phyloP scores from a whole-genome alignment of 1,139 yeast genomes.

The Geotrichum candidum region DNA sequence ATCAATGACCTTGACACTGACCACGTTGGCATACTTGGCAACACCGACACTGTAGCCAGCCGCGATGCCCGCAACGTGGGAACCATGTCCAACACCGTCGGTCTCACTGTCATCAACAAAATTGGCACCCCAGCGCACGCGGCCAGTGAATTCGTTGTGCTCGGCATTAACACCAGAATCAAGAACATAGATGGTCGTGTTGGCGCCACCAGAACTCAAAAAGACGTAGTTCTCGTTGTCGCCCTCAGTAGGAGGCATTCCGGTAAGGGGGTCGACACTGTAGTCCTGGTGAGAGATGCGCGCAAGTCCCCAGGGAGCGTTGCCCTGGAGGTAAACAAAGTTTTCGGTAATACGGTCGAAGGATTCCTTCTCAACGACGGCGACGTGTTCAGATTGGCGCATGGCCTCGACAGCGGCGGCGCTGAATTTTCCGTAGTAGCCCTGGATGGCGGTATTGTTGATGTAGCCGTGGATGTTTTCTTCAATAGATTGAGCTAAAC shows the following conservation, averaged over 20 bases:
- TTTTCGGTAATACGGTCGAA: constrained; percentile 19
- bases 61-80: constrained; percentile 44
- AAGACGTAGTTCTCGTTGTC: constrained; percentile 35
- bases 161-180: constrained; percentile 44
- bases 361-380: constrained; percentile 47
- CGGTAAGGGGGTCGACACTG: constrained; percentile 18
- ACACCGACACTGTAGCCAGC: constrained; percentile 42
- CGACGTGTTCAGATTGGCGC: constrained; percentile 41
- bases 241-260: constrained; percentile 12
- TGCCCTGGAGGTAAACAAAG: constrained; percentile 17
- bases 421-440: constrained; percentile 29
- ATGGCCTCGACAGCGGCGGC: constrained; percentile 36
- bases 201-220: constrained; percentile 46
- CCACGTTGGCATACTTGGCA: constrained; percentile 41
- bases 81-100: constrained; percentile 40
- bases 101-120: constrained; percentile 32
- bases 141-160: constrained; percentile 47
- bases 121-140: constrained; percentile 39
- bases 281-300: constrained; percentile 40
- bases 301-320: constrained; percentile 52
- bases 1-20: constrained; percentile 38
- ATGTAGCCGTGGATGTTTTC: constrained; percentile 56
- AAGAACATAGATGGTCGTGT: constrained; percentile 50
- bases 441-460: constrained; percentile 40
- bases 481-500: background rate